Conservation (phyloP, 805 yeast genomes). For the Yarrowia deformans region DNA sequence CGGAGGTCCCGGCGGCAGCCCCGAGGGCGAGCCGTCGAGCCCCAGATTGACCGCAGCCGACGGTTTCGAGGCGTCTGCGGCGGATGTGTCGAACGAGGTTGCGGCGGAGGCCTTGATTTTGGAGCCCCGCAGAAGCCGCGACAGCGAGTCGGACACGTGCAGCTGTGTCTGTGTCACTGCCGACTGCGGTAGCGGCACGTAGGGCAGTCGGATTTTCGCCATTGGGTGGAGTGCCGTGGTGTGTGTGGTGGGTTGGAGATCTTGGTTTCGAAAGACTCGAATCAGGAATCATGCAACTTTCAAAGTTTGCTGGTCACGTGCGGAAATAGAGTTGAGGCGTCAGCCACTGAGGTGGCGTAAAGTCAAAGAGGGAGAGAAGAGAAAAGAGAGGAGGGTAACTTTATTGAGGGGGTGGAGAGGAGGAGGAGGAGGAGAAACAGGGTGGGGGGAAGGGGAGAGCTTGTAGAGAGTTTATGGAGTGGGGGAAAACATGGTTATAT, state of each 20-base stretch:
- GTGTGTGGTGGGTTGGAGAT: neutral
- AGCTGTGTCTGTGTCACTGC: conserved; percentile 19
- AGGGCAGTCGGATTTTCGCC: conserved; percentile 36
- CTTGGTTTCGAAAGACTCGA: neutral
- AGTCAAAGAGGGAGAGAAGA: neutral
- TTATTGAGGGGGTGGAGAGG: neutral
- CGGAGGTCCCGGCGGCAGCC: conserved; percentile 14
- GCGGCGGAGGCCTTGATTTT: neutral
- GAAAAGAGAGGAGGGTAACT: no score
- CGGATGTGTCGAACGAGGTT: neutral
- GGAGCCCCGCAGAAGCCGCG: conserved; percentile 17
- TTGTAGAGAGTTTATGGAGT: neutral
- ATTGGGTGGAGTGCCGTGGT: neutral
- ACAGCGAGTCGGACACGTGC: conserved; percentile 12
- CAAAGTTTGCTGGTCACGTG: conserved; percentile 35
- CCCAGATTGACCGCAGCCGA: conserved; percentile 14
- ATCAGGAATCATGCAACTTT: conserved; percentile 22
- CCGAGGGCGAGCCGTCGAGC: conserved; percentile 13
- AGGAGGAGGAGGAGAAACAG: neutral
- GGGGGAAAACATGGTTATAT: no score
- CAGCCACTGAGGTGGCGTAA: conserved; percentile 21
- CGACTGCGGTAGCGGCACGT: conserved; percentile 32
- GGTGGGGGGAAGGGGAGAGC: neutral
- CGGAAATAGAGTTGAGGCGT: neutral
- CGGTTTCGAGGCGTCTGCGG: neutral